Evolutionary conservation across 2,329 filamentous ascomycete species (phyloP).

Genomic region (Plenodomus tracheiphilus): DNA sequence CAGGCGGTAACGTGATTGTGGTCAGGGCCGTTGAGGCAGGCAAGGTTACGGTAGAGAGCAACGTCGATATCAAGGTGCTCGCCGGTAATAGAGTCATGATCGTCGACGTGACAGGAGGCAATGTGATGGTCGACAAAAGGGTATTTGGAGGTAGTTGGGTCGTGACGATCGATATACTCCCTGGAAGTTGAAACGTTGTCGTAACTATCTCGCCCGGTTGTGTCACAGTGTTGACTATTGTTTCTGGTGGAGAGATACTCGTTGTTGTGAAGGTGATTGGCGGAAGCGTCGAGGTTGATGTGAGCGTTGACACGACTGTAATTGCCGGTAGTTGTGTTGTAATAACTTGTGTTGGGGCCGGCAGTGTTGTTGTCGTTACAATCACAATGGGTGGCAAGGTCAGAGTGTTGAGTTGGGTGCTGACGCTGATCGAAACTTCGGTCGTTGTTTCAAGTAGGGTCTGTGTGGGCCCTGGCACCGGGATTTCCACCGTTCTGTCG

Average conservation of each 20-base stretch:
- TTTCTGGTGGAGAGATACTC: slow-evolving; percentile 2
- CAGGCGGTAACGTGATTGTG: slow-evolving; percentile 11
- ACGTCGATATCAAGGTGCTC: slow-evolving; percentile 9
- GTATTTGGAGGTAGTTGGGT: slow-evolving; percentile 9
- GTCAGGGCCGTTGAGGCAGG: slow-evolving; percentile 12
- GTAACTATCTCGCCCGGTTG: slow-evolving; percentile 10
- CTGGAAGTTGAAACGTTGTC: slow-evolving; percentile 6
- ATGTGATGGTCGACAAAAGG: slow-evolving; percentile 11
- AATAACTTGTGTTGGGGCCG: slow-evolving; percentile 12
- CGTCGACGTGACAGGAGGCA: slow-evolving; percentile 19
- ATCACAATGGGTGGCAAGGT: slow-evolving; percentile 19
- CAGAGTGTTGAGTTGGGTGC: slow-evolving; percentile 22
- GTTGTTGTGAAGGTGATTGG: slow-evolving; percentile 5
- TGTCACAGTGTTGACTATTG: slow-evolving; percentile 8
- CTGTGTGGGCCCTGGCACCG: slow-evolving; percentile 1
- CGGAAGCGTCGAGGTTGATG: slow-evolving; percentile 21
- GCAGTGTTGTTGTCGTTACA: slow-evolving; percentile 21
- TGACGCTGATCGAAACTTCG: slow-evolving; percentile 17
- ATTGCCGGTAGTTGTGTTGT: slow-evolving; percentile 19
- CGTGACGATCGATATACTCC: slow-evolving; percentile 4
- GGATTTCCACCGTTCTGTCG: slow-evolving; percentile 11
- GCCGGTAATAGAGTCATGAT: slow-evolving; percentile 22
- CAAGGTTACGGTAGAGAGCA: slow-evolving; percentile 25
- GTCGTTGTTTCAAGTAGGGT: slow-evolving; percentile 16
- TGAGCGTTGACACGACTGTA: slow-evolving; percentile 22